Conservation (phyloP, 2,329 filamentous ascomycete species). For the Chaetomiaceae sp. region DNA sequence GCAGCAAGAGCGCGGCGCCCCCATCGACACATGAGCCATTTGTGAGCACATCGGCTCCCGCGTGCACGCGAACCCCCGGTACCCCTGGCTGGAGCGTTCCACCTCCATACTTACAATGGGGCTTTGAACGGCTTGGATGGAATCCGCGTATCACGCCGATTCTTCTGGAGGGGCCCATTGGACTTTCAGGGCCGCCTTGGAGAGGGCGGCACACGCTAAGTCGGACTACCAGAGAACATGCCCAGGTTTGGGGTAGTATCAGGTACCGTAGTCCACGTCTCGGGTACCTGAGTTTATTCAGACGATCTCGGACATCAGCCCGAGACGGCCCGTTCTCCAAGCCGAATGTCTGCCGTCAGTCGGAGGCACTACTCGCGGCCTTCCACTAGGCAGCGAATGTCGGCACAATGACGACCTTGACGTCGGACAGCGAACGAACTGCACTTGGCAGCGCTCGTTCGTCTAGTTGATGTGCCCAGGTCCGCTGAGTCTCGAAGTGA, state of each 20-base stretch:
- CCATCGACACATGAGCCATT: constrained; percentile 13
- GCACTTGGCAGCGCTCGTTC: too few relatives aligned
- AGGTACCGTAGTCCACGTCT: not conserved
- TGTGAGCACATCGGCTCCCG: constrained; percentile 4
- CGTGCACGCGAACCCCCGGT: constrained; percentile 1
- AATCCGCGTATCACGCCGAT: not conserved
- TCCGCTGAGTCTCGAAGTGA: too few relatives aligned
- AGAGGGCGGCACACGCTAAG: not conserved
- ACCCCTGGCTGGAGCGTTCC: constrained; percentile 8
- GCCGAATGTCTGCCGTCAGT: too few relatives aligned
- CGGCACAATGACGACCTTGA: too few relatives aligned
- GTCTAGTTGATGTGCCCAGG: too few relatives aligned
- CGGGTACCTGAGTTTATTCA: constrained; percentile 7
- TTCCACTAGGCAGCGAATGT: too few relatives aligned
- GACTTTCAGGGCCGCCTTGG: constrained; percentile 8
- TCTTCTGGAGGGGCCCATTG: not conserved
- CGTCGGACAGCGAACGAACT: too few relatives aligned
- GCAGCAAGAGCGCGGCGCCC: not conserved
- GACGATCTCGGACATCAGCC: not conserved
- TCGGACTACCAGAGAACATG: not conserved
- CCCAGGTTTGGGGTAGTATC: too few relatives aligned
- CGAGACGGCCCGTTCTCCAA: too few relatives aligned
- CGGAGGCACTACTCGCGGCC: not conserved
- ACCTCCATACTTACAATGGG: not conserved
- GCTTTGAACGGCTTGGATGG: too few relatives aligned